phyloP scores from a whole-genome alignment of 192 early-diverging fungal species.

The Coemansia furcata region DNA sequence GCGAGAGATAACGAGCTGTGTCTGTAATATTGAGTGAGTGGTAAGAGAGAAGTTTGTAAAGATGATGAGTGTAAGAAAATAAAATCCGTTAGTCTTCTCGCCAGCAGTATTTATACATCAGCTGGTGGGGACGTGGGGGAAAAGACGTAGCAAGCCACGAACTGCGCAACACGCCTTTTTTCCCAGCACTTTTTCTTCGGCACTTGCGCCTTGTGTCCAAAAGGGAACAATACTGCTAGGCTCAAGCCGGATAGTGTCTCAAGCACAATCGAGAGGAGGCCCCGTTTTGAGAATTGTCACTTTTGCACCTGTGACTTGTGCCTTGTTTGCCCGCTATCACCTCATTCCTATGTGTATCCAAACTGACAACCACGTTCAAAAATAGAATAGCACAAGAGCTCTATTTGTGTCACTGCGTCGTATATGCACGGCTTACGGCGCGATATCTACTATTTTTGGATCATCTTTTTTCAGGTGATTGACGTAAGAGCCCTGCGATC shows the following conservation, averaged over 20 bases:
- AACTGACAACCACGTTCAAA: not conserved
- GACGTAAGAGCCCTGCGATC: not conserved
- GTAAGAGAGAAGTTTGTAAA: not conserved
- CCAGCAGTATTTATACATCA: constrained; percentile 3
- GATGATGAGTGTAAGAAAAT: not conserved
- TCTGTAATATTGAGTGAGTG: not conserved
- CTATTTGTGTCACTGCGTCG: not conserved
- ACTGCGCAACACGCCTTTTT: constrained; percentile 1
- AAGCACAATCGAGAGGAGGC: not conserved
- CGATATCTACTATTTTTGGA: not conserved
- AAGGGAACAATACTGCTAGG: not conserved
- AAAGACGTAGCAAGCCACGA: not conserved
- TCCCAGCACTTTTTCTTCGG: not conserved
- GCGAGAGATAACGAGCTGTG: not conserved
- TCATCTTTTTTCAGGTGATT: not conserved
- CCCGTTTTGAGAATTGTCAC: not conserved
- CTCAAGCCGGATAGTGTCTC: not conserved
- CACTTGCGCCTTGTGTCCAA: not conserved
- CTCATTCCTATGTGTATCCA: not conserved
- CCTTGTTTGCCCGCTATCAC: not conserved
- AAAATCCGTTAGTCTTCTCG: not conserved
- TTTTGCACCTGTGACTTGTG: not conserved
- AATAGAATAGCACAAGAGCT: not conserved
- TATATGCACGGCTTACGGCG: not conserved
- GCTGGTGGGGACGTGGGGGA: not conserved